phyloP scores from a whole-genome alignment of 495 filamentous ascomycete genomes.

The Neurospora sp. region DNA sequence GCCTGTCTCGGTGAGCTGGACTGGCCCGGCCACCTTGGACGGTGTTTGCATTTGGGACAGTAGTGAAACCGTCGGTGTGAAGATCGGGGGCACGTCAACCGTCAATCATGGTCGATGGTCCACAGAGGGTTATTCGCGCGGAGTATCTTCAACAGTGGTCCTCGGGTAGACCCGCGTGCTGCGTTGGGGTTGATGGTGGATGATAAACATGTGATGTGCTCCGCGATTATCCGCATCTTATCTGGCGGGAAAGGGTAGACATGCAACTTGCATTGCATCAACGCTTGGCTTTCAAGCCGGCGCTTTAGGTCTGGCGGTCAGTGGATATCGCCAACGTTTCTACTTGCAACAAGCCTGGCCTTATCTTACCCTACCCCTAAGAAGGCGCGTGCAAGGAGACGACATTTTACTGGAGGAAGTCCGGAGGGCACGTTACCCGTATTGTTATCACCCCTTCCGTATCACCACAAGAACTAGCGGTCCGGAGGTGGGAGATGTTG shows the following conservation, averaged over 20 bases:
- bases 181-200: background rate
- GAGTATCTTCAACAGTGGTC: background rate
- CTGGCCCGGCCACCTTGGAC: background rate
- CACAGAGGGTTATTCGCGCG: background rate
- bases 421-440: background rate
- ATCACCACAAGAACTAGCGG: background rate
- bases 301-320: background rate
- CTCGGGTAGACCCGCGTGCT: background rate
- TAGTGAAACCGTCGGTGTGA: background rate
- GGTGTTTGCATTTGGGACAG: background rate
- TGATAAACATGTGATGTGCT: background rate
- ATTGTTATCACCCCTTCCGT: background rate
- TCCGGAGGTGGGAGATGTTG: background rate
- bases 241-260: background rate
- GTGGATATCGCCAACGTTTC: background rate
- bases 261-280: background rate
- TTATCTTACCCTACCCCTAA: no score
- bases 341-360: background rate
- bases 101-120: background rate
- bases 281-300: background rate
- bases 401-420: background rate
- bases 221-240: background rate
- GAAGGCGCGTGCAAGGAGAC: background rate
- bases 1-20: background rate
- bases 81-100: background rate